Evolutionary conservation across 768 basidiomycete species (phyloP).

Genomic region (Grammothele lineata): DNA sequence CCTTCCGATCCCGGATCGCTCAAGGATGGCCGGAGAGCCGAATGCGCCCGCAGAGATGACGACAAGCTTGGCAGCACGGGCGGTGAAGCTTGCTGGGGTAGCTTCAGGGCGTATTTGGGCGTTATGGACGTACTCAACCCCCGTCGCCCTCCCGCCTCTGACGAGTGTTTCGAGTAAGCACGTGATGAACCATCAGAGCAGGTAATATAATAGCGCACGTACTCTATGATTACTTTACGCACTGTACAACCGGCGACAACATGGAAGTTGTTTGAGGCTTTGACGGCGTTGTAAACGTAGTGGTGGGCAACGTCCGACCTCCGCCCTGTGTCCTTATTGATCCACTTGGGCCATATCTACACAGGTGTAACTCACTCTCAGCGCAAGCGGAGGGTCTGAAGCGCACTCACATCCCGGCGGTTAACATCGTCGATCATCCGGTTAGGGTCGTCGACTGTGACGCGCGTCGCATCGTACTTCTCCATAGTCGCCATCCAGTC

Average conservation of each 20-base stretch:
- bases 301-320: constrained; percentile 52
- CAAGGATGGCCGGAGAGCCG: constrained; percentile 47
- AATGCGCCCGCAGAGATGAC: constrained; percentile 37
- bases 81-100: constrained; percentile 9
- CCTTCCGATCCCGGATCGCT: constrained; percentile 45
- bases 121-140: constrained; percentile 33
- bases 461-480: constrained; percentile 37
- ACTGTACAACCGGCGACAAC: constrained; percentile 25
- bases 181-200: background rate
- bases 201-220: constrained; percentile 9
- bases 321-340: constrained; percentile 44
- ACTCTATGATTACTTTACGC: constrained; percentile 36
- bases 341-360: constrained; percentile 19
- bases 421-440: too few relatives aligned
- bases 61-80: constrained; percentile 31
- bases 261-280: constrained; percentile 25
- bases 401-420: too few relatives aligned
- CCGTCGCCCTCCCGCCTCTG: constrained; percentile 34
- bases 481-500: constrained; percentile 45
- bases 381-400: too few relatives aligned
- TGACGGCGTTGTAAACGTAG: constrained; percentile 32
- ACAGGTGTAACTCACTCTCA: too few relatives aligned
- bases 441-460: background rate
- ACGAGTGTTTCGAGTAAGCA: background rate
- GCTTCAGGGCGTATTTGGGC: constrained; percentile 18